phyloP scores from a whole-genome alignment of 352 stramenopile species.

The Phytophthora colocasiae region DNA sequence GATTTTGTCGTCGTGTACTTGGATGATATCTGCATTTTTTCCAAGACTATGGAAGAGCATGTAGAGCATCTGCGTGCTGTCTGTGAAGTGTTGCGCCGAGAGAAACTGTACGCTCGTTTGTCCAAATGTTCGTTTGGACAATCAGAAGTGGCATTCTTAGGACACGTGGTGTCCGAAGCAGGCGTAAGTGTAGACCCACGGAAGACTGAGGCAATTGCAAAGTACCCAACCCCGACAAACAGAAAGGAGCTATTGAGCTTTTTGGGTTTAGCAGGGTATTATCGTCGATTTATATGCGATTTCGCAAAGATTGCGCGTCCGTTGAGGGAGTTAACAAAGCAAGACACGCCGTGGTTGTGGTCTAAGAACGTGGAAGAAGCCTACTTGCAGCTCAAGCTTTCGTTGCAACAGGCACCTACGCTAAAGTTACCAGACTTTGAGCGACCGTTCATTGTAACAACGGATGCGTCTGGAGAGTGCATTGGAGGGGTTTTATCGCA shows the following conservation, averaged over 20 bases:
- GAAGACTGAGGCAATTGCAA: slow-evolving; percentile 35
- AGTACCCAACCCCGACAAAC: slow-evolving; percentile 15
- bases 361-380: neutral
- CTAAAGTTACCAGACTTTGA: slow-evolving; percentile 36
- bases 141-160: slow-evolving; percentile 29
- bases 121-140: slow-evolving; percentile 38
- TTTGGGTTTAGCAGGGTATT: slow-evolving; percentile 34
- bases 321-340: slow-evolving; percentile 17
- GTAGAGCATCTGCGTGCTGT: slow-evolving; percentile 31
- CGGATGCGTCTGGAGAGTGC: slow-evolving; percentile 30
- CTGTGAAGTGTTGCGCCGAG: slow-evolving; percentile 26
- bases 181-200: slow-evolving; percentile 21
- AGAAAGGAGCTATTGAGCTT: slow-evolving; percentile 42
- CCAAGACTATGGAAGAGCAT: slow-evolving; percentile 14
- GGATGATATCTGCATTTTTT: slow-evolving; percentile 46
- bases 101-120: slow-evolving; percentile 30
- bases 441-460: slow-evolving; percentile 41
- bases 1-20: slow-evolving; percentile 46
- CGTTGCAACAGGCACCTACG: slow-evolving; percentile 38
- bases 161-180: slow-evolving; percentile 29
- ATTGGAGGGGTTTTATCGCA: slow-evolving; percentile 18
- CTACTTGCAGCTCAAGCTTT: slow-evolving; percentile 18
- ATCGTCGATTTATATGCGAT: slow-evolving; percentile 9
- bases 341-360: neutral
- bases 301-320: slow-evolving; percentile 26